These are phyloP conservation scores for Cutaneotrichosporon cutaneum DNA, from an alignment of 1,284 basidiomycete species.

Conservation along the genomic window DNA sequence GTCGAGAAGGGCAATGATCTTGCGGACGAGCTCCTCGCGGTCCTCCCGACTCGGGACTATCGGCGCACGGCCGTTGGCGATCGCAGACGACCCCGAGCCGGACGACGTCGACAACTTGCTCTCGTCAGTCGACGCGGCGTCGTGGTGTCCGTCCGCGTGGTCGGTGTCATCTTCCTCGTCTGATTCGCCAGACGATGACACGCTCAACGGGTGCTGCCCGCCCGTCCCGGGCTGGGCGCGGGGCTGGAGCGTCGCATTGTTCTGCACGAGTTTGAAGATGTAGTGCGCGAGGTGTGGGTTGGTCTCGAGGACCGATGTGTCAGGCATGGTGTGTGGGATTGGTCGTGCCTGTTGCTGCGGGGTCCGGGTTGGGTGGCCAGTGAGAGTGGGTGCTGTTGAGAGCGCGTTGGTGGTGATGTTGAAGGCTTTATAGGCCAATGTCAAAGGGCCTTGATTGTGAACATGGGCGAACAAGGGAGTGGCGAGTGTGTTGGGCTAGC, in stretches of 20 bases:
- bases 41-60: conserved; percentile 27
- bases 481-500: background rate
- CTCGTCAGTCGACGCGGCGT: conserved; percentile 10
- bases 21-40: conserved; percentile 60
- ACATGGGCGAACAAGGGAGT: background rate
- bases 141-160: conserved; percentile 1
- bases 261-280: conserved; percentile 42
- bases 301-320: conserved; percentile 30
- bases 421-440: background rate
- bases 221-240: conserved; percentile 12
- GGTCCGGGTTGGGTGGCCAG: background rate
- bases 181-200: conserved; percentile 47
- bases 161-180: conserved; percentile 37
- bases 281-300: conserved; percentile 48
- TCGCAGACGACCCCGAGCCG: background rate
- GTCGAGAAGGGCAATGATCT: conserved; percentile 68
- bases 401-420: background rate
- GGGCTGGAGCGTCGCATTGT: conserved; percentile 26
- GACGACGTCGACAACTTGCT: background rate
- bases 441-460: background rate
- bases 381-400: conserved; percentile 2
- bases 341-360: conserved; percentile 4
- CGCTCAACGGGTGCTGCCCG: conserved; percentile 45
- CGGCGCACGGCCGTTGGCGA: conserved; percentile 2
- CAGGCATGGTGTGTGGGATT: conserved; percentile 3